Conservation (phyloP, 2,329 filamentous ascomycete genomes). For the Fusarium napiforme region DNA sequence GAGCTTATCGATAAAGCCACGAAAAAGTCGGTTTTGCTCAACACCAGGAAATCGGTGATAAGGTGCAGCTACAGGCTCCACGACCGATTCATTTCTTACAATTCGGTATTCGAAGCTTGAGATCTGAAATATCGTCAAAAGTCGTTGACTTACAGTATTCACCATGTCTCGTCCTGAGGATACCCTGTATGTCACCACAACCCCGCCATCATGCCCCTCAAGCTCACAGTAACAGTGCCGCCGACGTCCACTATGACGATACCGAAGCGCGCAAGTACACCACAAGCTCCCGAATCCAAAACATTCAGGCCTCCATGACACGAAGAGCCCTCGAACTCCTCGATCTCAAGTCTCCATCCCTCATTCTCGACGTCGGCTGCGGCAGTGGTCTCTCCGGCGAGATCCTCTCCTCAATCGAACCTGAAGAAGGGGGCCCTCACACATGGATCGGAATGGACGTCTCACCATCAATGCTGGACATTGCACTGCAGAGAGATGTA, state of each 20-base stretch:
- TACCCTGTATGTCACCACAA: slow-evolving; percentile 72
- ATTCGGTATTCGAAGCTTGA: accelerated
- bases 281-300: slow-evolving; percentile 92
- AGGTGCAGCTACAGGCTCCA: slow-evolving; percentile 3
- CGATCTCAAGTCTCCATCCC: slow-evolving; percentile 78
- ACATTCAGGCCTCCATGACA: slow-evolving; percentile 95
- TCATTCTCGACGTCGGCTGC: slow-evolving; percentile 97
- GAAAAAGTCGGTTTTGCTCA: slow-evolving; percentile 41
- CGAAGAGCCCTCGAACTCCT: slow-evolving; percentile 92
- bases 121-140: accelerated
- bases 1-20: slow-evolving; percentile 45
- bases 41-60: slow-evolving; percentile 27
- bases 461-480: slow-evolving; percentile 93
- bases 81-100: background rate
- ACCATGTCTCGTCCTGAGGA: slow-evolving; percentile 98
- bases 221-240: slow-evolving; percentile 69
- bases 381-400: slow-evolving; percentile 94
- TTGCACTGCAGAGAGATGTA: slow-evolving; percentile 89
- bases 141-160: slow-evolving; percentile 14
- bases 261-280: slow-evolving; percentile 97
- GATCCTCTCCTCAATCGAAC: slow-evolving; percentile 80
- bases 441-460: slow-evolving; percentile 98
- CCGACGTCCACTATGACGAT: slow-evolving; percentile 98
- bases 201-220: slow-evolving; percentile 40
- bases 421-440: slow-evolving; percentile 83